Evolutionary conservation across 371 early-diverging fungal species (phyloP), one percentile per base, ranked within the genome.

Genomic region (Syncephalastrum monosporum): DNA sequence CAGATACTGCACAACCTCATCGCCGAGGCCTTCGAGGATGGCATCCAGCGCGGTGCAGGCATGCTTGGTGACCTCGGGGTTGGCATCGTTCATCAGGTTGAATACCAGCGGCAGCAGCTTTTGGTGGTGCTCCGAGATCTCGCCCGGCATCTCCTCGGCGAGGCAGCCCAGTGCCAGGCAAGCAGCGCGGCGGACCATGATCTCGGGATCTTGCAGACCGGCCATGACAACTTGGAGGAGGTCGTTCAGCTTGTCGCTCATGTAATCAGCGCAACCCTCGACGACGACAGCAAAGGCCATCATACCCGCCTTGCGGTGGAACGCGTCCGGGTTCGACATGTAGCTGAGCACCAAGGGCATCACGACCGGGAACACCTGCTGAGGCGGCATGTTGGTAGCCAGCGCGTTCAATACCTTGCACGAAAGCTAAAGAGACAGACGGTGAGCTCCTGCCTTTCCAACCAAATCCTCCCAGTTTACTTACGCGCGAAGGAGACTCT

Each of bases 31-130:
- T 65, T 91, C 93, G 8, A 95, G 67, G 53, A 96, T 89, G 24
- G 91, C 87, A 69, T 94, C 95, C 55, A 96, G 66, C 25, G 95
- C 90, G 55, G 87, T 90, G 64, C 90, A 85, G 1, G 93, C 92
- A 42, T 91, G 82, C 68, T 85, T 86, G 51, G 87, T 87, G 49
- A 92, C 85, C 33, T 86, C 86, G 16, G 82, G 69, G 59, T 84
- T 81, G 19, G 81, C 69, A 51, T 94, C 95, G 59, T 84, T 82
- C 81, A 91, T 82, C 51, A 96, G 75, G 53, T 82, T 81, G 55
- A 95, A 90, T 8, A 95, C 83, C 24, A 90, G 66, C 16, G 96
- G 96, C 62, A 96, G 62, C 15, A 96, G 78, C 13, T 75, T 79
- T 46, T 89, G 83, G 63, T 96, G 96, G 51, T 88, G 81, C 47